Conservation (phyloP, 176 grass and related monocot genomes). For the Zoysia japonica region DNA sequence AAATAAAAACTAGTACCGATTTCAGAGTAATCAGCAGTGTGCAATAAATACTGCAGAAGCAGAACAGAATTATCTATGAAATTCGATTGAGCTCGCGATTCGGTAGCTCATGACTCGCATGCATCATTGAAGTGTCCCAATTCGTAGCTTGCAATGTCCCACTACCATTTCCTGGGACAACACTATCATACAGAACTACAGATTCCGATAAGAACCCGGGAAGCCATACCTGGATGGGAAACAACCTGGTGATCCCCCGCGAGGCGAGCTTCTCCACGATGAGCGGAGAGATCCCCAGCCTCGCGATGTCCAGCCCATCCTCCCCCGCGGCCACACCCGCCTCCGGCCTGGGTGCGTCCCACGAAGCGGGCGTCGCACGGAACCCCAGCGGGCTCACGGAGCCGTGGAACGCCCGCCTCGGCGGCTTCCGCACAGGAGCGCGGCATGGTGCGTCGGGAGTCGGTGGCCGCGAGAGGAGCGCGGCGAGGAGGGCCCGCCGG, state of each 20-base stretch:
- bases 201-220: not conserved
- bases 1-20: not conserved
- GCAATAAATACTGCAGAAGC: not conserved
- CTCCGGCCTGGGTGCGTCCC: not conserved
- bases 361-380: constrained; percentile 33
- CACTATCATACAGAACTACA: not conserved
- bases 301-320: constrained; percentile 65
- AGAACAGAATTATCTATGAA: too few species aligned
- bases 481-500: constrained; percentile 31
- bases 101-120: not conserved
- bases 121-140: not conserved
- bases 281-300: constrained; percentile 70
- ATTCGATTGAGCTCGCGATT: not conserved
- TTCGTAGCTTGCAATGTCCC: not conserved
- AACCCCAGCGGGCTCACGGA: constrained; percentile 44
- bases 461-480: constrained; percentile 27
- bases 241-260: constrained; percentile 79
- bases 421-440: not conserved
- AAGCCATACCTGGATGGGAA: constrained; percentile 80
- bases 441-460: not conserved
- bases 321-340: constrained; percentile 41
- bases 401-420: constrained; percentile 55
- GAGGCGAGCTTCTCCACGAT: constrained; percentile 73
- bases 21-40: not conserved
- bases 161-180: not conserved